Conservation (phyloP, 2,329 filamentous ascomycete species). For the Cordyceps militaris region DNA sequence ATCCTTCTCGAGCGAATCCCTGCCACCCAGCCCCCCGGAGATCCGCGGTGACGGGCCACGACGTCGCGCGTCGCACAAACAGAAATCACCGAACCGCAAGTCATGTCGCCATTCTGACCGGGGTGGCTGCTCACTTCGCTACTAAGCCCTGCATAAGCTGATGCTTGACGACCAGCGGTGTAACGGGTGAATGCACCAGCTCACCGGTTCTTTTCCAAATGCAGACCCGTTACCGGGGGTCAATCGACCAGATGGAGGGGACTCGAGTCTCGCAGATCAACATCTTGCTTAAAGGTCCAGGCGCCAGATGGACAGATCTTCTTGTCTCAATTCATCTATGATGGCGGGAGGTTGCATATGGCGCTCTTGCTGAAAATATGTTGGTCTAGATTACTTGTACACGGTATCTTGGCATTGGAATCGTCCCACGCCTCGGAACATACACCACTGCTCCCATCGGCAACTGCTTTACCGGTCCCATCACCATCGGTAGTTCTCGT, state of each 20-base stretch:
- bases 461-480: background rate
- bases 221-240: background rate
- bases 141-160: background rate
- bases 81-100: background rate
- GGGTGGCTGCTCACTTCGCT: background rate
- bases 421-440: background rate
- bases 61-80: too few relatives aligned
- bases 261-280: background rate
- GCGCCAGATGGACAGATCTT: background rate
- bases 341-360: background rate
- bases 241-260: background rate
- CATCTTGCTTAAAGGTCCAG: background rate
- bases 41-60: too few relatives aligned
- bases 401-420: background rate
- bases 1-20: too few relatives aligned
- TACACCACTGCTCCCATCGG: background rate
- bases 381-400: background rate
- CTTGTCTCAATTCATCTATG: background rate
- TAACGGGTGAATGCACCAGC: background rate
- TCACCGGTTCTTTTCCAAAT: background rate
- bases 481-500: conserved; percentile 43
- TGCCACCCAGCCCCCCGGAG: too few relatives aligned
- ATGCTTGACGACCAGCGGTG: background rate
- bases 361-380: background rate
- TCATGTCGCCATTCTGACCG: background rate